A percentile compares a stretch with the other conserved stretches of the same genome.
phyloP scores from a whole-genome alignment of 371 early-diverging fungal genomes.

The Syncephalastrum racemosum region DNA sequence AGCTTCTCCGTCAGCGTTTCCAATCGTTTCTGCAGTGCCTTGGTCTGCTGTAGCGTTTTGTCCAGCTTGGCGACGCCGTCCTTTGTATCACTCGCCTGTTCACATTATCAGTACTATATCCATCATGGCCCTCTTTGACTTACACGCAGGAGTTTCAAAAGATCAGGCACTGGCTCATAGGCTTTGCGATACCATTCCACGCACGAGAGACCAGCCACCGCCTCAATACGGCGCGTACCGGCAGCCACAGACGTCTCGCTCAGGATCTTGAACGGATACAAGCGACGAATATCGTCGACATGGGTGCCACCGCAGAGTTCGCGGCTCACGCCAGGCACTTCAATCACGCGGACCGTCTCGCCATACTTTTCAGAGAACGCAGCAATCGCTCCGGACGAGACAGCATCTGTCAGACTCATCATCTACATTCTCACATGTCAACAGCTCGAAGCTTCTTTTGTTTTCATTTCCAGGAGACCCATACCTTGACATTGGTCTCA shows the following conservation, averaged over 20 bases:
- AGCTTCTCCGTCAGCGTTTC: slow-evolving; percentile 43
- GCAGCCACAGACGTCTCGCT: slow-evolving; percentile 72
- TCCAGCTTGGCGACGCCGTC: slow-evolving; percentile 42
- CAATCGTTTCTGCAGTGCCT: slow-evolving; percentile 38
- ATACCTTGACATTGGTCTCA: slow-evolving; percentile 41
- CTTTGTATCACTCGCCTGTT: slow-evolving; percentile 36
- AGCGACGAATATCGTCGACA: slow-evolving; percentile 52
- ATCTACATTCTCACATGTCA: slow-evolving; percentile 21
- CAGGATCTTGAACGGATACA: slow-evolving; percentile 74
- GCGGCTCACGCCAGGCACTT: slow-evolving; percentile 59
- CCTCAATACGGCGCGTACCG: slow-evolving; percentile 78
- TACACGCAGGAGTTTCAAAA: slow-evolving; percentile 41
- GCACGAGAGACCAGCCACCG: slow-evolving; percentile 66
- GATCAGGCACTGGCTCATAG: slow-evolving; percentile 45
- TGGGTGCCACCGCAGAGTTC: slow-evolving; percentile 84
- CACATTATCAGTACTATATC: neutral
- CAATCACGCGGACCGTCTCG: slow-evolving; percentile 63
- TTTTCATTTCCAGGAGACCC: neutral
- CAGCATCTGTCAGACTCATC: slow-evolving; percentile 62
- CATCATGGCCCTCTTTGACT: slow-evolving; percentile 7
- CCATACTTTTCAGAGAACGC: slow-evolving; percentile 72
- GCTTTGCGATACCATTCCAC: slow-evolving; percentile 51
- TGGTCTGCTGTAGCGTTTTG: slow-evolving; percentile 36
- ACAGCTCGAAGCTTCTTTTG: neutral
- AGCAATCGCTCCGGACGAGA: slow-evolving; percentile 64